Base-by-base conservation (phyloP, 1,139 yeast species). In the Taphrina sp. region DNA sequence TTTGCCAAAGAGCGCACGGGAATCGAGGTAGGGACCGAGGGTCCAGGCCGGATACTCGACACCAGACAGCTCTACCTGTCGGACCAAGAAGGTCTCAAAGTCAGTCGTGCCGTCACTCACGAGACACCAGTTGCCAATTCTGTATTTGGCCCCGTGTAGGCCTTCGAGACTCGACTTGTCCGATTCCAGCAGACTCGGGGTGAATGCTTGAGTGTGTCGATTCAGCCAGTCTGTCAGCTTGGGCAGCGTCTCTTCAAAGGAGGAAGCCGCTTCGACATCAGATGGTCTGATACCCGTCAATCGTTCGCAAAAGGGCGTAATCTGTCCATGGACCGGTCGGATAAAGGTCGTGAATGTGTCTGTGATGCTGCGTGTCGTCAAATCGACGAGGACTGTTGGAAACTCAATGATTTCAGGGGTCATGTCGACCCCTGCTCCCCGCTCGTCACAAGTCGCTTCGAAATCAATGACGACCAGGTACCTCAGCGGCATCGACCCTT, bases 391-490 rank as follows among this genome's bases (percentile, higher is more conserved):
- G 8, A 62, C 53, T 26, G 59, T 43, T 1, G 63, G 64, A 26
- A 64, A 56, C 51, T 64, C 66, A 31, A 64, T 63, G 16, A 64
- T 62, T 41, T 64, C 66, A 43, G 64, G 65, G n/a, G n/a, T n/a
- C n/a, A n/a, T n/a, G n/a, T n/a, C 7, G 60, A 39, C 17, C 12
- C 22, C 22, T 8, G 33, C 12, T 39, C 33, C 31, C 12, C 31
- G 58, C 10, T 52, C 60, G 19, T 57, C 60, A 42, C 61, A 64
- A 2, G 64, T 62, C 5, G 66, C 66, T 49, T 64, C 66, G 17
- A 64, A 56, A 24, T 64, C 66, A 54, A 64, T 57, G 33, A 64
- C 63, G 17, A 64, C 49, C 33, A 61, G 56, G 37, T 63, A 64
- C 14, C 61, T 61, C 8, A 63, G 58, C 7, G 14, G 38, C 5